Evolutionary conservation across 225 moss, liverwort and hornwort genomes (phyloP), one percentile per base, ranked within the genome.

Genomic region (Marchantia paleacea): DNA sequence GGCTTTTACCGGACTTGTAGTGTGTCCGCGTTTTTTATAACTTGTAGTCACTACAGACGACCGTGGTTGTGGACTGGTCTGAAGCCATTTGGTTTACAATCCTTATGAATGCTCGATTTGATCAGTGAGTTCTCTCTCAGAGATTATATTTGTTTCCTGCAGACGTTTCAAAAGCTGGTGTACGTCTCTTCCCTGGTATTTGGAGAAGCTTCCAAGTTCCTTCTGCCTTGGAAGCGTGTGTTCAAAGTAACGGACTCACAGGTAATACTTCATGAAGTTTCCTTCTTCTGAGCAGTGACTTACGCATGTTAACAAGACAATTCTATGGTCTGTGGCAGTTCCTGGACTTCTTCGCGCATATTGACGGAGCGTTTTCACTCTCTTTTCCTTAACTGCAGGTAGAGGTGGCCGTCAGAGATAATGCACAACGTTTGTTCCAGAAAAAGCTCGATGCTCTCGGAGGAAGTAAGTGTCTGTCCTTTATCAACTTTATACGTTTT

Each of bases 201-300:
- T 85, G 97, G 97, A 49, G 97, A 99, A 70, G 97, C 97, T 71
- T 95, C 97, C 72, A 99, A 99, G 80, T 99, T 99, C 83, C 81
- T 99, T 26, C 87, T 99, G 69, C 97, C 97, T 55, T 99, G 97
- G 97, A 99, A 99, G 89, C 92, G 97, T 29, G 91, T 99, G 53
- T 99, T 99, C 84, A 99, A 99, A 91, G 92, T 99, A 51, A 90
- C 97, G 75, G 95, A 99, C 77, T 50, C 97, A 72, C 95, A 96
- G 91, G 93, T 90, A 20, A 78, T 24, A n/a, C 48, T 25, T 7
- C 10, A 28, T 19, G 7, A 14, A 51, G 26, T 28, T 54, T 7
- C 9, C 13, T 26, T 12, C 8, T 57, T 73, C 8, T 71, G 49
- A 30, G 28, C 14, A 25, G 54, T 10, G 53, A n/a, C 24, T 39